phyloP scores from a whole-genome alignment of 257 asterid species.

The Jacaranda copaia region DNA sequence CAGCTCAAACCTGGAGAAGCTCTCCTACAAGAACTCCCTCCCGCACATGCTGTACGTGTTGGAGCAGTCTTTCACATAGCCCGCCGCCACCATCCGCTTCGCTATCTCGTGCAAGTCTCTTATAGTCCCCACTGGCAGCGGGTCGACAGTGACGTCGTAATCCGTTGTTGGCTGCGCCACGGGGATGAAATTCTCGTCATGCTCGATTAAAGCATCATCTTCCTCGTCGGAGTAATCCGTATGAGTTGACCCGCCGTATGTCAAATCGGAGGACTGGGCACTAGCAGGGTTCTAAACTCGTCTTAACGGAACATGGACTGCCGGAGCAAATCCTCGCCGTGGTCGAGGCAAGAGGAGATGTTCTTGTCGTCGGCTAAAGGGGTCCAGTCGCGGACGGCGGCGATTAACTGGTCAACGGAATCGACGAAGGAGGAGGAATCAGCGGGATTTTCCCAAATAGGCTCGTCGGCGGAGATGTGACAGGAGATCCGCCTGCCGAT shows the following conservation, averaged over 20 bases:
- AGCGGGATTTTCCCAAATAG: slow-evolving; percentile 56
- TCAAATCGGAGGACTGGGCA: slow-evolving; percentile 56
- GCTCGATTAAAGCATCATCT: slow-evolving; percentile 32
- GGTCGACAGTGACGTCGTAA: slow-evolving; percentile 67
- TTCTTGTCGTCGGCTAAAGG: slow-evolving; percentile 56
- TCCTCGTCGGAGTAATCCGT: slow-evolving; percentile 57
- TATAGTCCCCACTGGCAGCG: slow-evolving; percentile 65
- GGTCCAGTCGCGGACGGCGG: slow-evolving; percentile 56
- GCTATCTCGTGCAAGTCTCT: slow-evolving; percentile 72
- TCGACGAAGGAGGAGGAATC: slow-evolving; percentile 65
- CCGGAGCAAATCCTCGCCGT: slow-evolving; percentile 77
- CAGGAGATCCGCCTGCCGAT: slow-evolving; percentile 72
- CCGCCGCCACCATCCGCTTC: slow-evolving; percentile 84
- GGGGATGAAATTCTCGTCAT: slow-evolving; percentile 57
- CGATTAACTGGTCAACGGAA: slow-evolving; percentile 59
- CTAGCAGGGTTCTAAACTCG: slow-evolving; percentile 65
- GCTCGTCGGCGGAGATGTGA: slow-evolving; percentile 47
- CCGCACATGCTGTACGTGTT: slow-evolving; percentile 67
- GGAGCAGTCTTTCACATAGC: slow-evolving; percentile 76
- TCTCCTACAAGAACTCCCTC: slow-evolving; percentile 74
- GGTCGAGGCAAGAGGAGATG: slow-evolving; percentile 58
- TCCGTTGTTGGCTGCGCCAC: slow-evolving; percentile 66
- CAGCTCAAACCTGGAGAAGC: slow-evolving; percentile 71
- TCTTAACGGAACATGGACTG: slow-evolving; percentile 77
- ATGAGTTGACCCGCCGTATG: slow-evolving; percentile 41